A percentile compares a stretch with the other conserved stretches of the same genome.
Evolutionary conservation across 2,329 filamentous ascomycete genomes (phyloP).

Genomic region (Penicillium sp.): DNA sequence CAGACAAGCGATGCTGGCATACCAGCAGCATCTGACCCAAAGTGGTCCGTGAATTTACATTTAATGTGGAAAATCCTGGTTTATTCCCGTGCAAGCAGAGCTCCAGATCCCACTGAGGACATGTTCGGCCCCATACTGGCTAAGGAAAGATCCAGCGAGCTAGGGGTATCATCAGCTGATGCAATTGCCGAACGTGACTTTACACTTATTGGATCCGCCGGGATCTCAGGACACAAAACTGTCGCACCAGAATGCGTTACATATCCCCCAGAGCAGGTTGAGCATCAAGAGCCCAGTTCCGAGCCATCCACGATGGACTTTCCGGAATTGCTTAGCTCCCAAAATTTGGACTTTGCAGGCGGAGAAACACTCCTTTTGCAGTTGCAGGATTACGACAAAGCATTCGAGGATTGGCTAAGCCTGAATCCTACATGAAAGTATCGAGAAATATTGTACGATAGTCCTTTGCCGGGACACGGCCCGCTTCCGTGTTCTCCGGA

Average conservation of each 20-base stretch:
- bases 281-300: slow-evolving; percentile 1
- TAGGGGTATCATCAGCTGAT: slow-evolving; percentile 1
- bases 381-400: slow-evolving; percentile 36
- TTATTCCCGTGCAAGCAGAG: slow-evolving; percentile 36
- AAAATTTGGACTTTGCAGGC: slow-evolving; percentile 5
- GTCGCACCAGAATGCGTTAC: slow-evolving; percentile 36
- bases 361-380: slow-evolving; percentile 35
- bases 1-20: slow-evolving; percentile 3
- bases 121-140: slow-evolving; percentile 20
- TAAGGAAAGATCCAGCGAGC: slow-evolving; percentile 13
- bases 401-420: slow-evolving; percentile 39
- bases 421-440: slow-evolving; percentile 15
- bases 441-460: not conserved
- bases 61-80: slow-evolving; percentile 41
- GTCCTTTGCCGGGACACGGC: slow-evolving; percentile 11
- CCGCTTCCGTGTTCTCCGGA: slow-evolving; percentile 15
- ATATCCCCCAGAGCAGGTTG: slow-evolving; percentile 35
- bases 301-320: slow-evolving; percentile 2
- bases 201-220: slow-evolving; percentile 40
- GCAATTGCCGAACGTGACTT: slow-evolving; percentile 32
- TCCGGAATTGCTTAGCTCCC: slow-evolving; percentile 2
- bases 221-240: slow-evolving; percentile 41
- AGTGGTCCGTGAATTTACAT: slow-evolving; percentile 37
- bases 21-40: slow-evolving; percentile 6
- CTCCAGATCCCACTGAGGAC: slow-evolving; percentile 10